Evolutionary conservation across 2,329 filamentous ascomycete species (phyloP), one percentile per base, ranked within the genome.

Genomic region (Penicillium sp.): DNA sequence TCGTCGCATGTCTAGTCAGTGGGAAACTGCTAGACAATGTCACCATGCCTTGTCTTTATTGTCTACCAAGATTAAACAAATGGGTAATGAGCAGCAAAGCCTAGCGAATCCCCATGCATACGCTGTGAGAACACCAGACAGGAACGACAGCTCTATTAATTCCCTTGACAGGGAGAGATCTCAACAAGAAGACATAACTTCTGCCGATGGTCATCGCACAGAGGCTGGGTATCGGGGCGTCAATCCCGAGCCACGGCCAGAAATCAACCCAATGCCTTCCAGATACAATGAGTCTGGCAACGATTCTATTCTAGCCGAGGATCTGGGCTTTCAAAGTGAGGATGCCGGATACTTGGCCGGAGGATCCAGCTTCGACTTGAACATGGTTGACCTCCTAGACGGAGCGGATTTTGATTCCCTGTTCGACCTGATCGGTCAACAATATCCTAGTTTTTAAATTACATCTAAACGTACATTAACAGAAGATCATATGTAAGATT

Each of bases 1-100:
- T 10, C 63, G 65, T 8, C 61, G 61, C 19, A 76, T 76, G 74
- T 74, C 71, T 54, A 42, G 50, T 14, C 70, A 74, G 57, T 77
- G 74, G 74, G 74, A 76, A 54, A 75, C 74, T 0, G 74, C 75
- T 8, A 72, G 68, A 49, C 74, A 76, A 39, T 77, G 74, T 52
- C 71, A 75, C 39, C 71, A 68, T 8, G 73, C 74, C 2, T 59
- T 77, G 19, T 66, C 67, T 4, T 55, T 74, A 2, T 55, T 77
- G 19, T 65, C 72, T 2, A 56, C 61, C 1, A 75, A 74, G 50
- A 73, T 77, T 22, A 66, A 65, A 35, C 60, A 65, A 31, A 48
- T 53, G 16, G 51, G 46, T 16, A 42, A 22, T 14, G 21, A 51
- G 11, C 42, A 52, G 0, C 16, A 50, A 22, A 6, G 31, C 16